Percentiles rank a stretch among this genome's conserved stretches.
Conservation (phyloP, 1,139 yeast species). For the Wickerhamomyces sp. region DNA sequence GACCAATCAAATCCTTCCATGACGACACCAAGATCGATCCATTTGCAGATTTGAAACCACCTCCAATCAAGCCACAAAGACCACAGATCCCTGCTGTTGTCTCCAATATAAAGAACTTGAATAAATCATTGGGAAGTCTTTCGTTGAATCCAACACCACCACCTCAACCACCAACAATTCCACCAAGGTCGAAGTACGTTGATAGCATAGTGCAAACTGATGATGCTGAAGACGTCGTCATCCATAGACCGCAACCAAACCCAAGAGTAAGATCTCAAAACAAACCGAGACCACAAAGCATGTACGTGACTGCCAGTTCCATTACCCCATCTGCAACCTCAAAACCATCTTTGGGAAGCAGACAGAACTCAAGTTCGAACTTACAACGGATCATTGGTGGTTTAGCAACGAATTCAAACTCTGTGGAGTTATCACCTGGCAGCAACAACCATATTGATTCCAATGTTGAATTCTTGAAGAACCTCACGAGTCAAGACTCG, state of each 20-base stretch:
- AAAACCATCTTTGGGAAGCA: conserved; percentile 5
- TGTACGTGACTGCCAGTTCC: conserved; percentile 8
- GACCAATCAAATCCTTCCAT: conserved; percentile 2
- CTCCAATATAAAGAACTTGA: conserved; percentile 11
- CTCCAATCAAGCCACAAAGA: conserved; percentile 20
- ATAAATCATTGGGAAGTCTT: conserved; percentile 18
- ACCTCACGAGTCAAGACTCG: conserved; percentile 37
- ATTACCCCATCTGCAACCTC: conserved; percentile 10
- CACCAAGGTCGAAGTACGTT: conserved; percentile 19
- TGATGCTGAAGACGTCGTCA: background rate
- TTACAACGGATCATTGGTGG: conserved; percentile 27
- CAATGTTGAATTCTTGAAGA: conserved; percentile 55
- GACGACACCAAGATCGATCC: conserved; percentile 11
- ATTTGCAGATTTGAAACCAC: conserved; percentile 7
- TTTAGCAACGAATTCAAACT: conserved; percentile 24
- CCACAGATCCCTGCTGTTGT: conserved; percentile 6
- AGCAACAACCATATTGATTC: conserved; percentile 29
- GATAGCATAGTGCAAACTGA: conserved; percentile 23
- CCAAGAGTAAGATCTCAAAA: background rate
- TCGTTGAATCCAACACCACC: conserved; percentile 4
- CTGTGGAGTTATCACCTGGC: conserved; percentile 31
- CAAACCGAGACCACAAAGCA: conserved; percentile 18
- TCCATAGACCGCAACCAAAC: background rate
- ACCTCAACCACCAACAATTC: conserved; percentile 6
- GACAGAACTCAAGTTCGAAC: conserved; percentile 2